Percentiles rank a stretch among this genome's conserved stretches.
Evolutionary conservation across 306 rosid species (phyloP).

Genomic region (Sechiopsis laciniata): DNA sequence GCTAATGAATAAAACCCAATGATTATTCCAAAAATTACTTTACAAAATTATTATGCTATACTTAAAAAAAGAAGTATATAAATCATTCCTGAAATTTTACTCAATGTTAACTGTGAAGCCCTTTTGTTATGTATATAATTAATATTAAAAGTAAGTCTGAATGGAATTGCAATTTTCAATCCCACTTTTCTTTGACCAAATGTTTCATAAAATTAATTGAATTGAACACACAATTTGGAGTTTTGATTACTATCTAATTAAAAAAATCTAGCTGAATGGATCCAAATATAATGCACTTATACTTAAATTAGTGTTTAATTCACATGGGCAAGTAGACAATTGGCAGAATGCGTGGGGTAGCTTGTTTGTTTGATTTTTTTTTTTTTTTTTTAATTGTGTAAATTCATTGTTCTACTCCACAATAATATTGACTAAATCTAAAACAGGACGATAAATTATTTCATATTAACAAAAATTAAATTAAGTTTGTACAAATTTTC

Average conservation of each 20-base stretch:
- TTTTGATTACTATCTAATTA: background rate
- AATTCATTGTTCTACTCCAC: background rate
- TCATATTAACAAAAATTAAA: background rate
- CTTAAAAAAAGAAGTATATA: too few relatives aligned
- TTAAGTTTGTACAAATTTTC: background rate
- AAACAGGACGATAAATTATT: too few relatives aligned
- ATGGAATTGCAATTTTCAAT: constrained; percentile 14
- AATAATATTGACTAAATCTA: too few relatives aligned
- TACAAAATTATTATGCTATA: too few relatives aligned
- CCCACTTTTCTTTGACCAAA: constrained; percentile 14
- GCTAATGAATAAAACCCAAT: too few relatives aligned
- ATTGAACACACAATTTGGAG: constrained; percentile 7
- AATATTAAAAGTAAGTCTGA: background rate
- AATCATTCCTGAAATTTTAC: background rate
- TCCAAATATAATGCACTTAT: background rate
- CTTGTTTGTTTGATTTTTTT: background rate
- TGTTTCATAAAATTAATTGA: constrained; percentile 2
- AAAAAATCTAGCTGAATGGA: background rate
- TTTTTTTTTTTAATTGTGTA: background rate
- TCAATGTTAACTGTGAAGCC: background rate
- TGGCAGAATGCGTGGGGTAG: constrained; percentile 20
- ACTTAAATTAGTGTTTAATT: constrained; percentile 1
- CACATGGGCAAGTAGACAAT: constrained; percentile 15
- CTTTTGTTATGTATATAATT: background rate
- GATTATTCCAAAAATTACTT: too few relatives aligned